Conservation (phyloP, 768 basidiomycete species). For the Boletales sp. region DNA sequence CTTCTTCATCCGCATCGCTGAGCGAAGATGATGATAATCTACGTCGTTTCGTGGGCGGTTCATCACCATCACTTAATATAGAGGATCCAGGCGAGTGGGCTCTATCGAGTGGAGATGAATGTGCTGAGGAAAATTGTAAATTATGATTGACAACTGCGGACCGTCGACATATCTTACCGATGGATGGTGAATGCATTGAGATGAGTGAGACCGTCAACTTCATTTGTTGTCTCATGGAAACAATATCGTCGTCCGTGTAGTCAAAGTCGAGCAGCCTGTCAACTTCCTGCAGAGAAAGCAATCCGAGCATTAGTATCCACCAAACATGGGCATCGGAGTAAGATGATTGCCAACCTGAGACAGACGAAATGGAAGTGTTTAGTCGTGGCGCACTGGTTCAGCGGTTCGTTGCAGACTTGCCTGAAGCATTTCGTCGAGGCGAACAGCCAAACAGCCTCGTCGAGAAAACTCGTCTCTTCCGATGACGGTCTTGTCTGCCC, state of each 20-base stretch:
- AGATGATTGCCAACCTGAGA: constrained; percentile 23
- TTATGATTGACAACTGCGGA: not conserved
- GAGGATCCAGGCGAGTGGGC: constrained; percentile 37
- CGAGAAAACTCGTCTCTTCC: constrained; percentile 67
- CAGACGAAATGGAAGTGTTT: constrained; percentile 8
- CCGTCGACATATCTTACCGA: constrained; percentile 38
- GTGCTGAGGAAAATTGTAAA: constrained; percentile 21
- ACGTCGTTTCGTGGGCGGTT: constrained; percentile 49
- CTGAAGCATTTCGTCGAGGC: constrained; percentile 79
- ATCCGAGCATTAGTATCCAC: constrained; percentile 10
- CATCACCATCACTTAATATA: constrained; percentile 41
- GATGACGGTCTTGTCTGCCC: constrained; percentile 55
- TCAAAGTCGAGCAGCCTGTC: constrained; percentile 77
- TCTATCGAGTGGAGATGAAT: constrained; percentile 19
- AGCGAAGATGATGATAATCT: constrained; percentile 56
- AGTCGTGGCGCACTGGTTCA: constrained; percentile 5
- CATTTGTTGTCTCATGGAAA: constrained; percentile 71
- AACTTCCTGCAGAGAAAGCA: constrained; percentile 51
- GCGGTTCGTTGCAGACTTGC: constrained; percentile 35
- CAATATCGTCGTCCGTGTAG: constrained; percentile 67
- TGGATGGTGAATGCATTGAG: constrained; percentile 49
- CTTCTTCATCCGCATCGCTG: constrained; percentile 36
- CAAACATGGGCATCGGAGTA: constrained; percentile 6
- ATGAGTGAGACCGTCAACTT: constrained; percentile 46
- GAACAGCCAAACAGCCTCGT: constrained; percentile 68